phyloP scores from a whole-genome alignment of 176 grass and related monocot species.

The Eleusine coracana region DNA sequence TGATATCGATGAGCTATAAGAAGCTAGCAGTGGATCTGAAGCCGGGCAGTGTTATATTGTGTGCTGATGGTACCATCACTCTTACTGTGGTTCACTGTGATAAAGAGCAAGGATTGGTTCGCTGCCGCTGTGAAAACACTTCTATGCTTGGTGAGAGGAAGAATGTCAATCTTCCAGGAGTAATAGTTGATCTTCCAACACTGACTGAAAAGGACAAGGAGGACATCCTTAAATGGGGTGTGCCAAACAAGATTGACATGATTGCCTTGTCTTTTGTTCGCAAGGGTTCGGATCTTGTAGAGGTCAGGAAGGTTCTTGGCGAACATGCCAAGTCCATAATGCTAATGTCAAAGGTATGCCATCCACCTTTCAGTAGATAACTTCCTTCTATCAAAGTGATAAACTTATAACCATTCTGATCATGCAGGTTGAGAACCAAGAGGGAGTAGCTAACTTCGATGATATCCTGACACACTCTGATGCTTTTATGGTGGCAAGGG shows the following conservation, averaged over 20 bases:
- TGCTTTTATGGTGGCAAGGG: constrained; percentile 90
- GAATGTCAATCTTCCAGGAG: constrained; percentile 87
- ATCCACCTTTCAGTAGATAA: background rate
- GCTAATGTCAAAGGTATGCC: constrained; percentile 74
- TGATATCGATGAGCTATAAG: constrained; percentile 87
- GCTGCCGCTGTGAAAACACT: constrained; percentile 74
- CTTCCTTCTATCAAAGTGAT: background rate
- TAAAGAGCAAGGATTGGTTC: constrained; percentile 58
- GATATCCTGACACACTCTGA: constrained; percentile 79
- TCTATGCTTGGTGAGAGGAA: constrained; percentile 82
- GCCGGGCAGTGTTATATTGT: constrained; percentile 70
- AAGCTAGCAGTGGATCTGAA: constrained; percentile 79
- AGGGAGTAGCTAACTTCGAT: constrained; percentile 83
- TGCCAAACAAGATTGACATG: constrained; percentile 90
- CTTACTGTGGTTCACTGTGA: constrained; percentile 65
- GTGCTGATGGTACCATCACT: constrained; percentile 77
- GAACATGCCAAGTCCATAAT: constrained; percentile 79
- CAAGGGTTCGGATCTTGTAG: constrained; percentile 75
- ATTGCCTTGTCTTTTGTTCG: constrained; percentile 86
- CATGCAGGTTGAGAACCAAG: constrained; percentile 84
- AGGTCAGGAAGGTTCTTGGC: constrained; percentile 68
- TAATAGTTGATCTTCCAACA: constrained; percentile 85
- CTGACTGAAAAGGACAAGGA: constrained; percentile 85
- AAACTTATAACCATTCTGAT: constrained; percentile 30
- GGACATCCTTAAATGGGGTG: constrained; percentile 81